Evolutionary conservation across 2,329 filamentous ascomycete genomes (phyloP).

Genomic region (Paracoccidioides lutzii): DNA sequence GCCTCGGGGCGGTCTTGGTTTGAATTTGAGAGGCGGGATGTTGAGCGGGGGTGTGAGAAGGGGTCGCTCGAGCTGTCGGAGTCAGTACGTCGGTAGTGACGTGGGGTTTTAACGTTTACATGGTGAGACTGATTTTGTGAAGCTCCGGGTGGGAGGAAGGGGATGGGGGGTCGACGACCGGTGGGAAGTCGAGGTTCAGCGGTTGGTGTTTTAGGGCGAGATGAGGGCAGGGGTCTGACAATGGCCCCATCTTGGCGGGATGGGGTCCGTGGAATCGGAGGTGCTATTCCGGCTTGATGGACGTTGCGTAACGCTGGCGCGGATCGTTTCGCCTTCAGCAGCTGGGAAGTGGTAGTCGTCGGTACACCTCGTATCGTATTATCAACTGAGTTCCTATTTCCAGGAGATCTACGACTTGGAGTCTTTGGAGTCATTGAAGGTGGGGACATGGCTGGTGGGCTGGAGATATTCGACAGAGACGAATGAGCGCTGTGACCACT

Average conservation of each 20-base stretch:
- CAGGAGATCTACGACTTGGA: constrained; percentile 49
- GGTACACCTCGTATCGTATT: constrained; percentile 32
- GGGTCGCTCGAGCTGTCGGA: constrained; percentile 55
- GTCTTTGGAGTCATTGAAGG: constrained; percentile 49
- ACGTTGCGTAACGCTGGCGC: constrained; percentile 44
- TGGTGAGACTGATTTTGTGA: constrained; percentile 68
- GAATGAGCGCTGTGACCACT: constrained; percentile 54
- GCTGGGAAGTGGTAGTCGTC: constrained; percentile 41
- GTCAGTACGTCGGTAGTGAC: constrained; percentile 65
- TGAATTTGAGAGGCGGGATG: constrained; percentile 29
- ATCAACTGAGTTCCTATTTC: constrained; percentile 23
- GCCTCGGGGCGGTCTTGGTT: constrained; percentile 35
- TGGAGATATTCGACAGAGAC: constrained; percentile 52
- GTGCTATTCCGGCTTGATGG: constrained; percentile 19
- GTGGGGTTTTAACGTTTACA: constrained; percentile 55
- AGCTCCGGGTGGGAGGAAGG: constrained; percentile 68
- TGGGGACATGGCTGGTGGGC: constrained; percentile 45
- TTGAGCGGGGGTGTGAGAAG: constrained; percentile 29
- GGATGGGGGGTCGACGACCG: constrained; percentile 49
- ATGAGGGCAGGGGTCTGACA: constrained; percentile 20
- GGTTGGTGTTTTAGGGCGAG: constrained; percentile 57
- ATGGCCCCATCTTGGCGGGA: constrained; percentile 26
- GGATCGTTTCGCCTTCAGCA: constrained; percentile 48
- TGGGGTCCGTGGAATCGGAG: constrained; percentile 26
- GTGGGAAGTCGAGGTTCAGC: constrained; percentile 23